Base-by-base conservation (phyloP, 371 early-diverging fungal species). In the Nematocida ironsii region DNA sequence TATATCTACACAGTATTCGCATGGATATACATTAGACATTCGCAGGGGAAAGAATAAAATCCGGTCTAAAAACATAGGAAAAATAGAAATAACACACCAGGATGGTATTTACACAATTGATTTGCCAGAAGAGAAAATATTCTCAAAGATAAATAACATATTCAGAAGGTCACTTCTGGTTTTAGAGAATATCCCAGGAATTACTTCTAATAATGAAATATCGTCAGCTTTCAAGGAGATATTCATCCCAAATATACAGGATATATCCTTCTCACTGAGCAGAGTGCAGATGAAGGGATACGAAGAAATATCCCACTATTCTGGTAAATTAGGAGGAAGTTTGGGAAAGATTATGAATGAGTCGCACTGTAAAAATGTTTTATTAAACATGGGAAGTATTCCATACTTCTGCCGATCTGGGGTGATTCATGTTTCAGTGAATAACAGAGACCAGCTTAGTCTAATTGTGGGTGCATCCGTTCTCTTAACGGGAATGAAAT, bases 331-430 rank as follows among this genome's bases (percentile, higher is more conserved):
- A 9, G 80, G 71, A 6, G 80, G 80, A 7, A 40, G 50, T 39
- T 23, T 11, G 6, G 47, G 5, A 4, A 42, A 13, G 9, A 11
- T 25, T 25, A 20, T 16, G 5, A 18, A 27, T 6, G 27, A 57
- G 27, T 3, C 57, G 18, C 54, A 56, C 42, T 58, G 70, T 62
- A 45, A 16, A 4, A 50, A 50, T 13, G 39, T 69, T 20, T 71
- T 78, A 39, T 5, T 11, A 5, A 16, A 45, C 16, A 25, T 69
- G 45, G 80, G 80, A 23, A 58, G 71, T 60, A 61, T 47, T 45
- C 55, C 80, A 13, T 78, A 70, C 69, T 78, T 78, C 71, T 78
- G 80, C 62, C n/a, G 71, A 7, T 47, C 80, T 20, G 72, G 61
- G 2, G 58, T 27, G 11, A 9, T 78, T 33, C 57, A 75, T 42